phyloP scores from a whole-genome alignment of 257 asterid species.

The Ilex aquifolium region DNA sequence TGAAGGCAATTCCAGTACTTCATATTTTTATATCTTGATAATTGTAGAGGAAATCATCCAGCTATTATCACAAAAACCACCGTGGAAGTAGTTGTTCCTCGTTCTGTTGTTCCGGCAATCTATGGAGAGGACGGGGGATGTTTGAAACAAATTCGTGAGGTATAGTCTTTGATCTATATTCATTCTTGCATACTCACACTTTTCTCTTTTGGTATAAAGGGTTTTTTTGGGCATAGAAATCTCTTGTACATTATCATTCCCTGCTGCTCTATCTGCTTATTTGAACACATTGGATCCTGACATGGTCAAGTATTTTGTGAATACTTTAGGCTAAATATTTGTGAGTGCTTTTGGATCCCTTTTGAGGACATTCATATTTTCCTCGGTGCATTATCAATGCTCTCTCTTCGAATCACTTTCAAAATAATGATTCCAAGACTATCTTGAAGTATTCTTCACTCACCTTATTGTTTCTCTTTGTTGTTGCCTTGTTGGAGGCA shows the following conservation, averaged over 20 bases:
- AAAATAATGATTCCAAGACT: too few species aligned
- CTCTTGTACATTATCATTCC: neutral
- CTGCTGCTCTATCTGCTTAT: neutral
- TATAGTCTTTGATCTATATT: slow-evolving; percentile 14
- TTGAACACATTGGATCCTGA: too few species aligned
- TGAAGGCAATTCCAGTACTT: slow-evolving; percentile 2
- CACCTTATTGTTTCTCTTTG: too few species aligned
- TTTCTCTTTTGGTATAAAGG: slow-evolving; percentile 5
- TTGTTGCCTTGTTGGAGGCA: too few species aligned
- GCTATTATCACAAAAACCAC: slow-evolving; percentile 86
- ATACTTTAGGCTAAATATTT: too few species aligned
- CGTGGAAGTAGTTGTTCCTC: slow-evolving; percentile 91
- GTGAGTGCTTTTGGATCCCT: too few species aligned
- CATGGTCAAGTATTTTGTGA: too few species aligned
- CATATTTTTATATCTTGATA: neutral
- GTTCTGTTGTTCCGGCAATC: slow-evolving; percentile 82
- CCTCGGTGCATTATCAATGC: too few species aligned
- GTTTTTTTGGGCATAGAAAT: neutral
- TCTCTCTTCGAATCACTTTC: too few species aligned
- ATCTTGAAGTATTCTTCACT: too few species aligned
- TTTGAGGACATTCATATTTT: too few species aligned
- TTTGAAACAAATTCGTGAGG: slow-evolving; percentile 86
- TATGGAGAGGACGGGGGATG: slow-evolving; percentile 94
- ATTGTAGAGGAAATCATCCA: slow-evolving; percentile 62
- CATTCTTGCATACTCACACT: slow-evolving; percentile 3